Conservation (phyloP, 352 stramenopile species). For the Aphanomyces invadans region DNA sequence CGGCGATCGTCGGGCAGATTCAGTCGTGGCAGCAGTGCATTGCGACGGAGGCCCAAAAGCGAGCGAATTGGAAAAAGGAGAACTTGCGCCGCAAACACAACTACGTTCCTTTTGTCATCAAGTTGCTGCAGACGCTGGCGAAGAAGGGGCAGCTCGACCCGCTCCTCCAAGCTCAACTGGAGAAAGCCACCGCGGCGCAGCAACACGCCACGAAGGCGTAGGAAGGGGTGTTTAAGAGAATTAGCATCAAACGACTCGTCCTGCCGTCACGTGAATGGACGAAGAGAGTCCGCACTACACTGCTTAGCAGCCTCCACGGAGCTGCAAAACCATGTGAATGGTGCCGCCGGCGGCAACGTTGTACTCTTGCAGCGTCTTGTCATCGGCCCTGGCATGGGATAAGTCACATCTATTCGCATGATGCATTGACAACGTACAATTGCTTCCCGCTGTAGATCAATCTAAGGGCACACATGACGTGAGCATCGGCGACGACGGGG, state of each 20-base stretch:
- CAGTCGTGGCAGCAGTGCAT: constrained; percentile 36
- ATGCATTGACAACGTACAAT: constrained; percentile 41
- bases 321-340: constrained; percentile 99
- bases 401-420: neutral
- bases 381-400: constrained; percentile 63
- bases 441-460: constrained; percentile 98
- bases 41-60: constrained; percentile 54
- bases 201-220: constrained; percentile 14
- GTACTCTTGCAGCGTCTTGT: constrained; percentile 96
- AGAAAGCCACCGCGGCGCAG: constrained; percentile 27
- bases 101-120: constrained; percentile 93
- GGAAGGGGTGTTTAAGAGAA: neutral
- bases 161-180: constrained; percentile 64
- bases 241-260: neutral
- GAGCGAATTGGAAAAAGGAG: constrained; percentile 79
- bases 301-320: constrained; percentile 85
- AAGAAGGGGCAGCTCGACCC: constrained; percentile 79
- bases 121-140: constrained; percentile 89
- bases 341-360: constrained; percentile 94
- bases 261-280: too few species aligned
- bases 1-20: constrained; percentile 37
- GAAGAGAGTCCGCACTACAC: too few species aligned
- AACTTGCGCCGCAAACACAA: constrained; percentile 93
- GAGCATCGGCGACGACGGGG: neutral
- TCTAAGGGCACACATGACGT: constrained; percentile 35